Evolutionary conservation across 1,284 basidiomycete genomes (phyloP), one percentile per base, ranked within the genome.

Genomic region (Pseudozyma tsukubaensis): DNA sequence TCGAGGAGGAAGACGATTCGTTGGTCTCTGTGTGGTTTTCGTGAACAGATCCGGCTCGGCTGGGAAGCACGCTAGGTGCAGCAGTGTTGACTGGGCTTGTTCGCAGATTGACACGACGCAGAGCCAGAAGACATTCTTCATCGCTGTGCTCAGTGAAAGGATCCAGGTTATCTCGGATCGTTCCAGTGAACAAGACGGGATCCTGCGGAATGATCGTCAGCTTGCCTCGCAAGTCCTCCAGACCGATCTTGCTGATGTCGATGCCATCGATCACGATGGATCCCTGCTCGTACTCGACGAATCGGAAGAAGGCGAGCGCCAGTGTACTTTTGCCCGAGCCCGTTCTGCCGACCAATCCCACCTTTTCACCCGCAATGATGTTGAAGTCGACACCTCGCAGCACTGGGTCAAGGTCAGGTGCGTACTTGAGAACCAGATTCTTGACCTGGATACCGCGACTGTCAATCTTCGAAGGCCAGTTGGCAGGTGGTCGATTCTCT

Each of bases 301-400:
- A 74, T 32, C 81, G 74, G 68, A 81, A 77, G 56, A 80, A 74
- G 0, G 74, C 67, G 6, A 65, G 52, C 9, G 76, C 73, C 16
- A 81, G 54, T 13, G 85, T 85, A 11, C 80, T 83, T 69, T 86
- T 86, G 29, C 85, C 85, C 21, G 79, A 83, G 37, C 87, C 87
- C 0, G 88, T 88, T 14, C 87, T 85, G 9, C 92, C 94, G 4
- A 97, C 89, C 64, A 97, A 91, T 21, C 94, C 96, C 59, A 96
- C 89, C 85, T 93, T 92, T 82, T 92, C 89, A 2, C 92, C 91
- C 5, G 91, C 86, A 59, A 86, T 82, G 40, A 88, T 86, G 6
- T 77, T 83, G 73, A 89, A 88, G 8, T 84, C 83, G 10, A 89
- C 85, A 29, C 83, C 82, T 51, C 86, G 84, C 12, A 89, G 83